phyloP scores from a whole-genome alignment of 2,329 filamentous ascomycete species.

The Stagonosporopsis tanaceti region DNA sequence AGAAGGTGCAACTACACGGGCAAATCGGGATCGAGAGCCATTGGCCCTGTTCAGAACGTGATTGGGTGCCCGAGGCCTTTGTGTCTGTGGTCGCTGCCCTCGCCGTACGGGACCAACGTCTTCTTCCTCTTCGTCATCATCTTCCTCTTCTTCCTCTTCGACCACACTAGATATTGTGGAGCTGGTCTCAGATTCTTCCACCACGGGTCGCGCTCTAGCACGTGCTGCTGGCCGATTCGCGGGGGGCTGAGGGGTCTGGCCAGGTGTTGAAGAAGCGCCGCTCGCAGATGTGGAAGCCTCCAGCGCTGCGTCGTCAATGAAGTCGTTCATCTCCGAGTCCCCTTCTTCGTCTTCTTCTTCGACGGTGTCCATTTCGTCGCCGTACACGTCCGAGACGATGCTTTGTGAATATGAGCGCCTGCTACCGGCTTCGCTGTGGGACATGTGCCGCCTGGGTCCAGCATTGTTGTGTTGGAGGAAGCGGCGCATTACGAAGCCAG shows the following conservation, averaged over 20 bases:
- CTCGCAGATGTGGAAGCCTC: slow-evolving; percentile 34
- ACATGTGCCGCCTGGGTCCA: slow-evolving; percentile 44
- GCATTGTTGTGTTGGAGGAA: slow-evolving; percentile 39
- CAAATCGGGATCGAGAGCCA: slow-evolving; percentile 36
- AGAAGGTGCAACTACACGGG: slow-evolving; percentile 34
- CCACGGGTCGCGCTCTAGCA: slow-evolving; percentile 44
- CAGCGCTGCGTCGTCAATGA: slow-evolving; percentile 49
- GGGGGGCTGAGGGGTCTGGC: slow-evolving; percentile 41
- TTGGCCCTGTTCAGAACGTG: slow-evolving; percentile 46
- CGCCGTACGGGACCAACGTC: slow-evolving; percentile 46
- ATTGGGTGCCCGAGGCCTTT: slow-evolving; percentile 35
- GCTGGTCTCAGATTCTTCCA: slow-evolving; percentile 49
- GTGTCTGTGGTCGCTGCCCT: slow-evolving; percentile 43
- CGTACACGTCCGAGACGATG: slow-evolving; percentile 50
- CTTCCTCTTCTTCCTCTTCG: slow-evolving; percentile 39
- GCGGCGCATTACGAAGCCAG: slow-evolving; percentile 46
- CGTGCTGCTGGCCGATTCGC: slow-evolving; percentile 30
- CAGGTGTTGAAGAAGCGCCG: slow-evolving; percentile 41
- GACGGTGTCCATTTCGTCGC: slow-evolving; percentile 53
- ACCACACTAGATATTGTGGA: slow-evolving; percentile 46
- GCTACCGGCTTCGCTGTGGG: slow-evolving; percentile 53
- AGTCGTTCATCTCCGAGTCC: slow-evolving; percentile 54
- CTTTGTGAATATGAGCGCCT: slow-evolving; percentile 52
- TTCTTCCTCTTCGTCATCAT: slow-evolving; percentile 47
- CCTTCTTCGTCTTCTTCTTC: slow-evolving; percentile 53